phyloP scores from a whole-genome alignment of 208 protist species.

The Trypanosoma mega region DNA sequence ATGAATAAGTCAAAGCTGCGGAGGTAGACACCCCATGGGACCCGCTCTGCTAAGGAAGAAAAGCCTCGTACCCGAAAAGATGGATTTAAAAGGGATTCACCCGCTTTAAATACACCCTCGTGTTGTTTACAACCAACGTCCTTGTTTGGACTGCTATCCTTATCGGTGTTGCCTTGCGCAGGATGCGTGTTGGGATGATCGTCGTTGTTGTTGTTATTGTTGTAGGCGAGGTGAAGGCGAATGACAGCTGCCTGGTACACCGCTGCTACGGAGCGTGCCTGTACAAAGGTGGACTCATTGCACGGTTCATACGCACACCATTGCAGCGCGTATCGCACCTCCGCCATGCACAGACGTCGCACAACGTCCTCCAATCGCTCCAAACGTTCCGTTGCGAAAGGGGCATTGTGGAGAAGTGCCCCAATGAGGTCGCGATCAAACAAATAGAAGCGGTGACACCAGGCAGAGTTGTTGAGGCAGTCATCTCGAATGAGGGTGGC shows the following conservation, averaged over 20 bases:
- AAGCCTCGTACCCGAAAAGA: neutral
- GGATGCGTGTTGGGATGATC: too few relatives aligned
- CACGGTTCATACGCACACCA: constrained; percentile 60
- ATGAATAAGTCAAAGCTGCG: constrained; percentile 43
- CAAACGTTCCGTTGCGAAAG: neutral
- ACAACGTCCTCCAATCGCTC: constrained; percentile 16
- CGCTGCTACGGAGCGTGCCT: constrained; percentile 46
- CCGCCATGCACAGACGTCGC: constrained; percentile 37
- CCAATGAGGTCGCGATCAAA: constrained; percentile 46
- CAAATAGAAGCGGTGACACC: constrained; percentile 71
- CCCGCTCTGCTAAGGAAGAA: constrained; percentile 6
- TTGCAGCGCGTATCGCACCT: constrained; percentile 62
- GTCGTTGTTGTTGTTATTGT: too few relatives aligned
- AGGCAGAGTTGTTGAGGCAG: constrained; percentile 80
- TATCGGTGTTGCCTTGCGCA: too few relatives aligned
- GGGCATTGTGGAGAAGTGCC: constrained; percentile 21
- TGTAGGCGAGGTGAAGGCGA: constrained; percentile 18
- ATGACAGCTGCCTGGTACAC: constrained; percentile 44
- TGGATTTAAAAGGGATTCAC: too few relatives aligned
- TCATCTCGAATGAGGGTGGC: constrained; percentile 49
- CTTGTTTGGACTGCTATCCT: too few relatives aligned
- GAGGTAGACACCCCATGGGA: constrained; percentile 42
- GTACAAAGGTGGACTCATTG: constrained; percentile 71
- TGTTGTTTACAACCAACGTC: too few relatives aligned
- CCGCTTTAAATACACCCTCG: too few relatives aligned